Base-by-base conservation (phyloP, 1,284 basidiomycete genomes). In the Ganoderma lucidum region DNA sequence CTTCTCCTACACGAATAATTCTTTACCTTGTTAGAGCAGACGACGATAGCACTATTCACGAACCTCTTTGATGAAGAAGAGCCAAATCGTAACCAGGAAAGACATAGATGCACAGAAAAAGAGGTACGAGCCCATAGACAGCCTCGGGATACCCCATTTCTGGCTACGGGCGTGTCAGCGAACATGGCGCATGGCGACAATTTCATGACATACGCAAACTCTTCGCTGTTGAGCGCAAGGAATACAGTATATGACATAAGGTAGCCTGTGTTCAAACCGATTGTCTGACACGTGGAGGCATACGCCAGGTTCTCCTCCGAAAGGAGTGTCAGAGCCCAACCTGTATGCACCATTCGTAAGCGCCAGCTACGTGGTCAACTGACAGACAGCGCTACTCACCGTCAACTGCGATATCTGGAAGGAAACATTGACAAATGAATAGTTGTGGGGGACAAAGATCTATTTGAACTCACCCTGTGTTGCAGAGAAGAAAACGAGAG, bases 231-330 rank as follows among this genome's bases (percentile, higher is more conserved):
- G 79, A 99, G 91, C 0, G 98, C 97, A 41, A 99, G 87, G 79
- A 99, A 99, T 35, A 99, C 96, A 35, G 98, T 99, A 78, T 99
- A 99, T 8, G 95, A 96, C 51, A 97, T 88, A 76, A 99, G 98
- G 80, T 94, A 99, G 37, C 98, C 98, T 3, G 96, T 95, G 76
- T 98, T 99, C 55, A 99, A 86, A 23, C 98, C 98, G 68, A 99
- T 95, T 0, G 98, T 99, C 81, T 99, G 98, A 63, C 97, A 98
- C 4, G 97, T 99, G 35, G 96, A 97, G 6, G 98, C 98, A 78
- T 98, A 99, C 28, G 96, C 96, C 53, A 99, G 83, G 78, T 97
- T 98, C 73, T 97, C 96, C 71, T 96, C 91, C 1, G 97, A 99
- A 65, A 99, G 90, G 58, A 99, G 89, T 2, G 96, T 99, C 65